A percentile compares a stretch with the other conserved stretches of the same genome.
Conservation (phyloP, 495 filamentous ascomycete genomes). For the Aspergillus diversus region DNA sequence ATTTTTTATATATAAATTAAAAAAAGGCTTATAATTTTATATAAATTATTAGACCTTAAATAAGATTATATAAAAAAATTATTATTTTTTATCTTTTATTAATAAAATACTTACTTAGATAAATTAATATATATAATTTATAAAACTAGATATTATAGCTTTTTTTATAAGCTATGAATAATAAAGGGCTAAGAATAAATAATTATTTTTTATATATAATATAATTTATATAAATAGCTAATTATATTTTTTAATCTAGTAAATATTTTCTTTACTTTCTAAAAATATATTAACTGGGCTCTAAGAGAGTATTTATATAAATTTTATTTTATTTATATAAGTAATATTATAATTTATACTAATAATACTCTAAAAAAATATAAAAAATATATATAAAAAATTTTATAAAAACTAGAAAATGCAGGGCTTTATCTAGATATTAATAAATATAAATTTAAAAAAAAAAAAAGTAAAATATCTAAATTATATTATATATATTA, state of each 20-base stretch:
- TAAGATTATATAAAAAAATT: constrained; percentile 15
- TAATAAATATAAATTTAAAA: constrained; percentile 18
- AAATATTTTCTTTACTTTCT: constrained; percentile 5
- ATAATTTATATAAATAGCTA: constrained; percentile 13
- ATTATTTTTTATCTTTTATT: neutral
- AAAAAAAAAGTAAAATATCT: neutral
- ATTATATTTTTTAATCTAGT: constrained; percentile 8
- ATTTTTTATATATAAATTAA: constrained; percentile 35
- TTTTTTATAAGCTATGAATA: constrained; percentile 7
- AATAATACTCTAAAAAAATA: neutral
- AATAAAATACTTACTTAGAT: neutral
- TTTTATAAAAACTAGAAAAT: constrained; percentile 9
- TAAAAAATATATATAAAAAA: constrained; percentile 11
- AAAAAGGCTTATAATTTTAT: constrained; percentile 23
- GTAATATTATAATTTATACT: constrained; percentile 13
- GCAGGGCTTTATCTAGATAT: constrained; percentile 1
- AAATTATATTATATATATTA: constrained; percentile 6
- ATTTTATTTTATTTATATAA: constrained; percentile 10
- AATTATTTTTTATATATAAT: constrained; percentile 13
- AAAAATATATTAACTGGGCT: constrained; percentile 13
- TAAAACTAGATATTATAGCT: constrained; percentile 6
- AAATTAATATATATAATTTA: constrained; percentile 8
- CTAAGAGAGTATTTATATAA: constrained; percentile 14
- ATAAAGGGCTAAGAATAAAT: constrained; percentile 7
- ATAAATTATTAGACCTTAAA: constrained; percentile 17